A percentile compares a stretch with the other conserved stretches of the same genome.
These are phyloP conservation scores for Endocarpon pusillum DNA, from an alignment of 495 filamentous ascomycete species.

Conservation along the genomic window DNA sequence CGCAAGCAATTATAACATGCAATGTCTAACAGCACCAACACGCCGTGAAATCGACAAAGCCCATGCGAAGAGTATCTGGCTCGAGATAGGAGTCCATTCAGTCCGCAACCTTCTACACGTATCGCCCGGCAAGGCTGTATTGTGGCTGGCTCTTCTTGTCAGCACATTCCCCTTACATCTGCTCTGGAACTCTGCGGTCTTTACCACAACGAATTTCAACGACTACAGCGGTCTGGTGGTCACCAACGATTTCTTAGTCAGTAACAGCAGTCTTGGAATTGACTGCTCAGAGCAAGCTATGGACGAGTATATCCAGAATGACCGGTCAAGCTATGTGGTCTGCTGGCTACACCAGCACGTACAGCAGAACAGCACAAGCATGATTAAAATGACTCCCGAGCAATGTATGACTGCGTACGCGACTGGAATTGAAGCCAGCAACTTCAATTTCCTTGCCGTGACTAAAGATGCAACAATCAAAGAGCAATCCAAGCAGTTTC, in stretches of 20 bases:
- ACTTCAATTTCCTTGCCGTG: too few relatives aligned
- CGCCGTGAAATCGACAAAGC: conserved; percentile 10
- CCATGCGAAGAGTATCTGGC: conserved; percentile 10
- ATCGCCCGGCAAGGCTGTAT: neutral
- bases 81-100: conserved; percentile 13
- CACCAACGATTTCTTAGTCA: neutral
- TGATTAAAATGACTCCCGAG: too few relatives aligned
- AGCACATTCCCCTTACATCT: conserved; percentile 11
- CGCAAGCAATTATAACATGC: conserved; percentile 24
- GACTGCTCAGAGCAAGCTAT: too few relatives aligned
- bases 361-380: too few relatives aligned
- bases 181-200: conserved; percentile 2
- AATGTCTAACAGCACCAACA: conserved; percentile 17
- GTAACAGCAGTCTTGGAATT: too few relatives aligned
- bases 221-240: neutral
- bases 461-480: too few relatives aligned
- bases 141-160: conserved; percentile 8
- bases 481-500: too few relatives aligned
- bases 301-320: too few relatives aligned
- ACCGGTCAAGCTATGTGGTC: too few relatives aligned
- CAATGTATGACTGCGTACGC: too few relatives aligned
- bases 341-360: too few relatives aligned
- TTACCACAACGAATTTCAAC: neutral
- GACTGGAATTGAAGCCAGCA: too few relatives aligned
- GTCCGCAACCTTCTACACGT: conserved; percentile 9